Conservation (phyloP, 1,284 basidiomycete genomes). For the Ganoderma multipileum region DNA sequence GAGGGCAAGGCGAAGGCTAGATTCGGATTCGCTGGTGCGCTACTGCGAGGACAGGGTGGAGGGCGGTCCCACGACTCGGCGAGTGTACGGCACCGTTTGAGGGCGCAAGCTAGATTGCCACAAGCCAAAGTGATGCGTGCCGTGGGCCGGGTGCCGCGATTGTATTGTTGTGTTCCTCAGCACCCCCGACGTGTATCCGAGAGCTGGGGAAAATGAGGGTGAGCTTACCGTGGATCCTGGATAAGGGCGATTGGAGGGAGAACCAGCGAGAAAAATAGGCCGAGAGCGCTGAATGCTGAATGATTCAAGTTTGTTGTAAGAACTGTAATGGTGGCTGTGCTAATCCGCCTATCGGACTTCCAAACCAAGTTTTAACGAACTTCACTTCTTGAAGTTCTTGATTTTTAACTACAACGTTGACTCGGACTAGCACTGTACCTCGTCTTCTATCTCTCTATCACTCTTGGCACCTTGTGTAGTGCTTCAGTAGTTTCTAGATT, state of each 20-base stretch:
- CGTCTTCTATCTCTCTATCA: too few relatives aligned
- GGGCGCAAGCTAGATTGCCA: conserved; percentile 1
- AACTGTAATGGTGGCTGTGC: too few relatives aligned
- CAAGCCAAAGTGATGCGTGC: conserved; percentile 2
- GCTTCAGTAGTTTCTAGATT: too few relatives aligned
- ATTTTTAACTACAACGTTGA: too few relatives aligned
- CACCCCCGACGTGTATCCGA: background rate
- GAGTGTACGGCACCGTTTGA: conserved; percentile 8
- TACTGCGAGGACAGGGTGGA: background rate
- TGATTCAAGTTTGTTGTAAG: too few relatives aligned
- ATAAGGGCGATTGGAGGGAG: background rate
- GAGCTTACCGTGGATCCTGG: background rate
- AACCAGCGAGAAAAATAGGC: background rate
- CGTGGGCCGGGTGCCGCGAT: background rate
- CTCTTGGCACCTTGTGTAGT: too few relatives aligned
- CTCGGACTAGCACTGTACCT: too few relatives aligned
- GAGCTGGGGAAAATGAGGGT: background rate
- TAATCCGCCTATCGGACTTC: too few relatives aligned
- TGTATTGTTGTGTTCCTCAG: conserved; percentile 3
- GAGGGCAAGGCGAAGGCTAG: too few relatives aligned
- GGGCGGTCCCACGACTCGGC: background rate
- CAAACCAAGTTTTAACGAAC: too few relatives aligned
- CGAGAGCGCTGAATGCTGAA: conserved; percentile 2
- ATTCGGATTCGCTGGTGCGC: background rate
- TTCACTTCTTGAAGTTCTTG: too few relatives aligned